These are phyloP conservation scores for Globisporangium paddicum DNA, from an alignment of 352 stramenopile genomes.

Conservation along the genomic window DNA sequence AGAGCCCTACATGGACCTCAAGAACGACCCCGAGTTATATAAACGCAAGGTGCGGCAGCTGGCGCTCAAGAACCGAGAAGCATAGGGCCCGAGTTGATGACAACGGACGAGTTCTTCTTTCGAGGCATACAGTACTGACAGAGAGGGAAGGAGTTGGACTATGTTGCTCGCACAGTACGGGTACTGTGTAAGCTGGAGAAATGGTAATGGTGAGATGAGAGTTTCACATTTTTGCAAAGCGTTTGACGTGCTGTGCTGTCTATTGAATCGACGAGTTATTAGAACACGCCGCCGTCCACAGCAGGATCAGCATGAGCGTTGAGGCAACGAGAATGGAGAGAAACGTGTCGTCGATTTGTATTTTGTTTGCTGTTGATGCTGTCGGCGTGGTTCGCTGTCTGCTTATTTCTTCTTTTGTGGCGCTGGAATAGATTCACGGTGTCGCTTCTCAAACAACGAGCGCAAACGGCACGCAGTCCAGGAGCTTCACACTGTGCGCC, in stretches of 20 bases:
- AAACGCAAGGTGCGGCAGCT: constrained; percentile 80
- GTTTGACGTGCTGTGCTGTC: not conserved
- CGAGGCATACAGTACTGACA: constrained; percentile 1
- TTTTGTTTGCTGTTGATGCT: not conserved
- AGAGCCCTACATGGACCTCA: constrained; percentile 86
- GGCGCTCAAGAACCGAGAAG: constrained; percentile 83
- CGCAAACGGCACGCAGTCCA: no score
- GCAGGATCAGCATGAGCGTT: not conserved
- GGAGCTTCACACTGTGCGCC: not conserved
- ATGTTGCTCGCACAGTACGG: no score
- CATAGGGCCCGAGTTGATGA: constrained; percentile 21
- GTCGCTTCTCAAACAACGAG: not conserved
- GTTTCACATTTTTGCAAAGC: not conserved
- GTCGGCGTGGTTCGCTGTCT: not conserved
- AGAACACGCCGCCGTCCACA: no score
- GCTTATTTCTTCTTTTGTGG: not conserved
- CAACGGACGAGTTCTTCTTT: not conserved
- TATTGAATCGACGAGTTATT: not conserved
- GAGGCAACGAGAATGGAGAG: not conserved
- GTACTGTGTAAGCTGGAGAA: not conserved
- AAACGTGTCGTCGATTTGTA: not conserved
- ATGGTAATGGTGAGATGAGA: not conserved
- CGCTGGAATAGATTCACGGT: not conserved
- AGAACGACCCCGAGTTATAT: constrained; percentile 88
- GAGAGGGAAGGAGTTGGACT: not conserved